Evolutionary conservation across 2,329 filamentous ascomycete species (phyloP).

Genomic region (Xylaria sp.): DNA sequence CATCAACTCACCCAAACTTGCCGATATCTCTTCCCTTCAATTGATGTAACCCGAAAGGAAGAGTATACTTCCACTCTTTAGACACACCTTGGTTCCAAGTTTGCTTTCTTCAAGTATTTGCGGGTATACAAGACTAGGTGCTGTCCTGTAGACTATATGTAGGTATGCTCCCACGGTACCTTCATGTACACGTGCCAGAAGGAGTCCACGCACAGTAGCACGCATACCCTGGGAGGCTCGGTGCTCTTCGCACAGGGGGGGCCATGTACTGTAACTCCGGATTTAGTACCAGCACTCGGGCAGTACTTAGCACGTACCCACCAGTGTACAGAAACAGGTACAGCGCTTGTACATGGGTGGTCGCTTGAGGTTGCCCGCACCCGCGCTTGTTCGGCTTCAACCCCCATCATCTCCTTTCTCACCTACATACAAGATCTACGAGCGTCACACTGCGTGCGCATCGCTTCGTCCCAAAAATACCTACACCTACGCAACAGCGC

Average conservation of each 20-base stretch:
- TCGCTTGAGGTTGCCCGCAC: slow-evolving; percentile 32
- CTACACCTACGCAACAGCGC: slow-evolving; percentile 15
- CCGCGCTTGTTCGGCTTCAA: slow-evolving; percentile 37
- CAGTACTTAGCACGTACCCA: slow-evolving; percentile 15
- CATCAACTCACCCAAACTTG: neutral
- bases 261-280: slow-evolving; percentile 15
- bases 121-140: neutral
- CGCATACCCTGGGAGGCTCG: slow-evolving; percentile 13
- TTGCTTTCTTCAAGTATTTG: neutral
- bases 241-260: slow-evolving; percentile 6
- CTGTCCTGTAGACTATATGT: neutral
- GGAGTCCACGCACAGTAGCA: no score
- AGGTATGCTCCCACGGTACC: neutral
- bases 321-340: slow-evolving; percentile 13
- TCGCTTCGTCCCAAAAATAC: slow-evolving; percentile 39
- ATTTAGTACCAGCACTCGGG: slow-evolving; percentile 30
- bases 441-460: slow-evolving; percentile 40
- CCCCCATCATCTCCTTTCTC: slow-evolving; percentile 38
- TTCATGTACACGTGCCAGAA: neutral
- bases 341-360: slow-evolving; percentile 23
- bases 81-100: no score
- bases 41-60: neutral
- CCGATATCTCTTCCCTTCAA: neutral
- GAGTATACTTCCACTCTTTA: no score
- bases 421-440: slow-evolving; percentile 36